Evolutionary conservation across 768 basidiomycete species (phyloP).

Genomic region (Boletus tylopilopsis): DNA sequence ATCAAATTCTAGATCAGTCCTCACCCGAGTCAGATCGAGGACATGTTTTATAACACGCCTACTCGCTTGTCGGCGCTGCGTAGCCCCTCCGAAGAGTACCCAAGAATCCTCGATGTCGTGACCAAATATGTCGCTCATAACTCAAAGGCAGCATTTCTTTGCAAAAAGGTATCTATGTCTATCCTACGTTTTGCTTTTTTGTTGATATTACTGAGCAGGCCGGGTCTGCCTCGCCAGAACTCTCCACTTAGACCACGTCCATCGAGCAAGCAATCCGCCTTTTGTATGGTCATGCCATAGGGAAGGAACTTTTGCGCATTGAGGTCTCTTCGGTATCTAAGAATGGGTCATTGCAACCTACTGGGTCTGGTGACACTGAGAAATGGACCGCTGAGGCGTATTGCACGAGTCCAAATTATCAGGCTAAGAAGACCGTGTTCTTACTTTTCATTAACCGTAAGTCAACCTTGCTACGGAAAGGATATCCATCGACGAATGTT

Average conservation of each 20-base stretch:
- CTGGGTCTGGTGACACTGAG: constrained; percentile 32
- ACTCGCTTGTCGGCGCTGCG: constrained; percentile 82
- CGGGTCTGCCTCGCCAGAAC: constrained; percentile 69
- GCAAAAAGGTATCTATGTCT: constrained; percentile 71
- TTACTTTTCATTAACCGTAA: constrained; percentile 93
- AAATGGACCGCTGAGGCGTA: constrained; percentile 73
- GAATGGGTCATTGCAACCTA: constrained; percentile 18
- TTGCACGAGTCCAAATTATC: constrained; percentile 86
- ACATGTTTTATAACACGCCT: constrained; percentile 92
- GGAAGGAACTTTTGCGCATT: constrained; percentile 64
- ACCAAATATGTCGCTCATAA: constrained; percentile 96
- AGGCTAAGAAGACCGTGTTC: constrained; percentile 80
- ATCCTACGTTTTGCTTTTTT: background rate
- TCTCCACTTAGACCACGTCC: constrained; percentile 74
- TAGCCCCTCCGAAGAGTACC: constrained; percentile 86
- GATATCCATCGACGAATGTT: background rate
- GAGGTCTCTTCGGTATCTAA: constrained; percentile 34
- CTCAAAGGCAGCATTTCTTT: constrained; percentile 79
- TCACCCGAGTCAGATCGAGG: constrained; percentile 71
- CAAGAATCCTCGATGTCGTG: constrained; percentile 85
- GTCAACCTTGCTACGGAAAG: constrained; percentile 23
- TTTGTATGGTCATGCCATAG: constrained; percentile 77
- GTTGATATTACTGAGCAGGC: constrained; percentile 42
- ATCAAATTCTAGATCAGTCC: no score
- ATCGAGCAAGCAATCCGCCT: constrained; percentile 68